Conservation (phyloP, 2,329 filamentous ascomycete genomes). For the Simplicillium aogashimaense region DNA sequence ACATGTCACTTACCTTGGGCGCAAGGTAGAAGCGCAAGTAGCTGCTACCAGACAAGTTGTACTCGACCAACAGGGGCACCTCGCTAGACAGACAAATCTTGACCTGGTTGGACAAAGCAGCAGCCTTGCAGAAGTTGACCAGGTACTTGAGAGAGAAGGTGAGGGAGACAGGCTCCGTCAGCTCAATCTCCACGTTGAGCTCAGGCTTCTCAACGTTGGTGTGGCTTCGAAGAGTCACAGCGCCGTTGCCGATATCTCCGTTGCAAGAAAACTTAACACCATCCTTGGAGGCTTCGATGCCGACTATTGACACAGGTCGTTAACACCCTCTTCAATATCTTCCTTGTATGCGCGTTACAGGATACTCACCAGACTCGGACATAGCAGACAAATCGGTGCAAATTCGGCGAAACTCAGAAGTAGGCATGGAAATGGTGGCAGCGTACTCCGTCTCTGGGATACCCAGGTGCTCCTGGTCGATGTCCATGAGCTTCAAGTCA, state of each 20-base stretch:
- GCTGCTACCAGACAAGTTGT: slow-evolving; percentile 68
- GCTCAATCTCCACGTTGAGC: slow-evolving; percentile 76
- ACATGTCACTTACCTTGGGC: slow-evolving; percentile 66
- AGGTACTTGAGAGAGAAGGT: slow-evolving; percentile 99
- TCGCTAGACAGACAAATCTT: slow-evolving; percentile 93
- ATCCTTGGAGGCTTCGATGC: slow-evolving; percentile 94
- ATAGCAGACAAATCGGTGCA: slow-evolving; percentile 84
- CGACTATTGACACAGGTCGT: slow-evolving; percentile 44
- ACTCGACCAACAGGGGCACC: slow-evolving; percentile 93
- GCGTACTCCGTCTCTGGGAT: slow-evolving; percentile 99
- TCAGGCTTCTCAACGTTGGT: slow-evolving; percentile 83
- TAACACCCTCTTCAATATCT: slow-evolving; percentile 1
- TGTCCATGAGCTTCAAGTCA: slow-evolving; percentile 99
- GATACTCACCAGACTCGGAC: slow-evolving; percentile 79
- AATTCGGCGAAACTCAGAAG: slow-evolving; percentile 85
- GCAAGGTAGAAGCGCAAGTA: slow-evolving; percentile 96
- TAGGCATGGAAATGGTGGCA: slow-evolving; percentile 81
- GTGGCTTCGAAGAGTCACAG: slow-evolving; percentile 84
- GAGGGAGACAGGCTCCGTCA: slow-evolving; percentile 84
- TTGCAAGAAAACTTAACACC: slow-evolving; percentile 90
- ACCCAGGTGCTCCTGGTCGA: slow-evolving; percentile 97
- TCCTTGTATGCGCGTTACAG: neutral
- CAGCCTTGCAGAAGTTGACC: slow-evolving; percentile 99
- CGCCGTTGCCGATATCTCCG: slow-evolving; percentile 92
- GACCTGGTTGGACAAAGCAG: slow-evolving; percentile 69